phyloP scores from a whole-genome alignment of 306 rosid species.

The Crotalaria pallida region DNA sequence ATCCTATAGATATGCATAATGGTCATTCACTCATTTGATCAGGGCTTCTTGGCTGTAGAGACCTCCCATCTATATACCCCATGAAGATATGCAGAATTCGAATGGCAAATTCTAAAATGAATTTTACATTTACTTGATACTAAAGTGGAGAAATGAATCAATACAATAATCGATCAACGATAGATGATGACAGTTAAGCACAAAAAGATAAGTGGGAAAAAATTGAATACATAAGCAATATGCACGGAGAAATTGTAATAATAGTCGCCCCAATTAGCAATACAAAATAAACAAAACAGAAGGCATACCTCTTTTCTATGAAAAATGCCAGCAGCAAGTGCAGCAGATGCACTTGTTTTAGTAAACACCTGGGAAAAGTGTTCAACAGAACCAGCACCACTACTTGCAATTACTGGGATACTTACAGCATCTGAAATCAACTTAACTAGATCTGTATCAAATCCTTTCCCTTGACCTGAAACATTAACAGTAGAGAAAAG shows the following conservation, averaged over 20 bases:
- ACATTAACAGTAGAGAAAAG: conserved; percentile 7
- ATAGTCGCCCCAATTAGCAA: background rate
- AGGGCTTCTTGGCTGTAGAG: too few species aligned
- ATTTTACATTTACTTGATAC: background rate
- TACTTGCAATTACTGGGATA: conserved; percentile 97
- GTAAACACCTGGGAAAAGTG: conserved; percentile 85
- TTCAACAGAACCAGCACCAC: conserved; percentile 76
- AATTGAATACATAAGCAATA: background rate
- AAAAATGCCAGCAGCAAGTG: conserved; percentile 98
- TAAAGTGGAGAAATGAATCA: background rate
- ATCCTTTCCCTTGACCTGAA: conserved; percentile 97
- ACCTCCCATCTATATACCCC: too few species aligned
- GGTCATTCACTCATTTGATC: too few species aligned
- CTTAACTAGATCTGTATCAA: conserved; percentile 65
- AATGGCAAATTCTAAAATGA: background rate
- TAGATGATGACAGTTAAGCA: background rate
- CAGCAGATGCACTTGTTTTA: conserved; percentile 87
- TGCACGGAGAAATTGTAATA: background rate
- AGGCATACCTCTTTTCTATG: conserved; percentile 85
- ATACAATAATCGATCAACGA: background rate
- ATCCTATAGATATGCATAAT: too few species aligned
- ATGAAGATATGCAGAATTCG: background rate
- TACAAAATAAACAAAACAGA: background rate
- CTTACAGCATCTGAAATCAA: conserved; percentile 75
- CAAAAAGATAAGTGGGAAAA: background rate